phyloP scores from a whole-genome alignment of 2,329 filamentous ascomycete species.

The Scedosporium minutisporum region DNA sequence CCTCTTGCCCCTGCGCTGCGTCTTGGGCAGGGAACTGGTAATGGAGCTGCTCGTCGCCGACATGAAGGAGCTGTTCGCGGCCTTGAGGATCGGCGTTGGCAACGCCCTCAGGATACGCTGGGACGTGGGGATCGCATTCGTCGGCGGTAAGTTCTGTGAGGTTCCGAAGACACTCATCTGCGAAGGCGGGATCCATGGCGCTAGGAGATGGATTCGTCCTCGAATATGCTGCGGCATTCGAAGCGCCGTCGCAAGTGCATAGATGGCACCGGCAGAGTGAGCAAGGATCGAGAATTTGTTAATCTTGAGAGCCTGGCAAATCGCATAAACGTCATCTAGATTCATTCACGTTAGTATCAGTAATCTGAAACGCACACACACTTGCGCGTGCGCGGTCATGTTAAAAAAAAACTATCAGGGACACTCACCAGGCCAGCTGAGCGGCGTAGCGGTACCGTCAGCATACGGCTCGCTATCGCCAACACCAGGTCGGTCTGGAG shows the following conservation, averaged over 20 bases:
- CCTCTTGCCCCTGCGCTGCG: constrained; percentile 49
- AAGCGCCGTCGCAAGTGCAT: constrained; percentile 86
- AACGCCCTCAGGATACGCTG: constrained; percentile 85
- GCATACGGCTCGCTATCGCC: constrained; percentile 82
- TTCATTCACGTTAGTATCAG: background rate
- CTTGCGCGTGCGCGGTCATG: background rate
- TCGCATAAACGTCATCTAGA: constrained; percentile 72
- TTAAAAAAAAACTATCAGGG: constrained; percentile 8
- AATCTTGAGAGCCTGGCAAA: constrained; percentile 85
- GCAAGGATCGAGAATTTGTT: constrained; percentile 94
- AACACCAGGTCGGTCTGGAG: constrained; percentile 85
- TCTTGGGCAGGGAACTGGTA: constrained; percentile 65
- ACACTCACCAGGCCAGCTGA: constrained; percentile 80
- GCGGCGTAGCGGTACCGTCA: constrained; percentile 72
- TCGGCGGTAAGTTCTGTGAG: constrained; percentile 65
- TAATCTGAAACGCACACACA: background rate
- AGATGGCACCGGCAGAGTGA: constrained; percentile 95
- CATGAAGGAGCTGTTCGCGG: constrained; percentile 94
- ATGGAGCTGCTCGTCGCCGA: constrained; percentile 80
- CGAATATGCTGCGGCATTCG: constrained; percentile 95
- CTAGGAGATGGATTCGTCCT: constrained; percentile 85
- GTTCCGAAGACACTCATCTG: constrained; percentile 74
- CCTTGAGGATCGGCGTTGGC: constrained; percentile 82
- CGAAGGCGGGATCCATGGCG: constrained; percentile 94
- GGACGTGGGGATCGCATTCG: constrained; percentile 79